Evolutionary conservation across 345 rosid genomes (phyloP).

Genomic region (Stellera chamaejasme): DNA sequence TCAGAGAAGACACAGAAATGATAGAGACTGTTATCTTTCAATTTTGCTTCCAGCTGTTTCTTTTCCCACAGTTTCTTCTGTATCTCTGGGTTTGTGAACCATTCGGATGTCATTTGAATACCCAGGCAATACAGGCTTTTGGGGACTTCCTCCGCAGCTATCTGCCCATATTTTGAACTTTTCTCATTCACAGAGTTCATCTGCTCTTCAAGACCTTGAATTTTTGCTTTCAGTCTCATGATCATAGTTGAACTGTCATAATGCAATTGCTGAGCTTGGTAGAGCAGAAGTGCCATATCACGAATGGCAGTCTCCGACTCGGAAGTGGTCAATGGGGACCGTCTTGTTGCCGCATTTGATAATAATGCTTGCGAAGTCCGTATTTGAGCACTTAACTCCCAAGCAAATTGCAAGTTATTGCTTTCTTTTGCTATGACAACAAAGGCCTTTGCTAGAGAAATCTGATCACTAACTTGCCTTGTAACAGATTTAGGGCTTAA

Average conservation of each 20-base stretch:
- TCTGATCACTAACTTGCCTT: conserved; percentile 84
- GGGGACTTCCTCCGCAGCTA: conserved; percentile 94
- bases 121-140: conserved; percentile 93
- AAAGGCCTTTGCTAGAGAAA: conserved; percentile 82
- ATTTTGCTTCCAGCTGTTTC: conserved; percentile 33
- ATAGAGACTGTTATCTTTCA: conserved; percentile 46
- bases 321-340: conserved; percentile 49
- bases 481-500: conserved; percentile 62
- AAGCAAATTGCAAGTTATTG: conserved; percentile 87
- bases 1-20: conserved; percentile 90
- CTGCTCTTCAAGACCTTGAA: conserved; percentile 80
- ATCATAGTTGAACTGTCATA: conserved; percentile 94
- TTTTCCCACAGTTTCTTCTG: conserved; percentile 35
- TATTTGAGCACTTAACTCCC: conserved; percentile 95
- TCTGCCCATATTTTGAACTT: conserved; percentile 89
- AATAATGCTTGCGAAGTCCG: conserved; percentile 76
- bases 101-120: conserved; percentile 64
- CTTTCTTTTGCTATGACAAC: conserved; percentile 94
- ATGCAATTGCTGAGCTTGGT: conserved; percentile 84
- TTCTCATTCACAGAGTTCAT: conserved; percentile 59
- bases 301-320: conserved; percentile 73
- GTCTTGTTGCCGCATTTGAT: conserved; percentile 68
- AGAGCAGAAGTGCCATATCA: conserved; percentile 80
- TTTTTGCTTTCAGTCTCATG: conserved; percentile 78
- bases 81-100: conserved; percentile 50